Percentiles rank a stretch among this genome's conserved stretches.
Conservation (phyloP, 805 yeast species). For the Yamadazyma kitorensis region DNA sequence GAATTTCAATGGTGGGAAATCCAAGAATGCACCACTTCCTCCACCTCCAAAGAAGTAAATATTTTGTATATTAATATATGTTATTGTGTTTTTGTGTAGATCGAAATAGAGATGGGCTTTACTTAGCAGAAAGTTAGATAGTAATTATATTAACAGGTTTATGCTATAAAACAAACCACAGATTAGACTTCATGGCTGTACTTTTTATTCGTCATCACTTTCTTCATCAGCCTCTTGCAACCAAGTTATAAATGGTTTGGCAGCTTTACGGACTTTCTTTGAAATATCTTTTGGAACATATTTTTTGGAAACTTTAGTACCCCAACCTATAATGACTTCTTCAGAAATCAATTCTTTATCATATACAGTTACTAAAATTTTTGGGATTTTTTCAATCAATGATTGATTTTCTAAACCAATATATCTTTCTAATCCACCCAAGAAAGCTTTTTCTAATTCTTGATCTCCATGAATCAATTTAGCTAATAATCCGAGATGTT, state of each 20-base stretch:
- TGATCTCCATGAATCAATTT: constrained; percentile 63
- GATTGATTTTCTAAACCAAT: constrained; percentile 75
- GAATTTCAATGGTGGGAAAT: constrained; percentile 7
- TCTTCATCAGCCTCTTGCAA: constrained; percentile 90
- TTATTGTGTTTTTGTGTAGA: no score
- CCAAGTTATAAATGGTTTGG: constrained; percentile 95
- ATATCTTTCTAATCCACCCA: constrained; percentile 95
- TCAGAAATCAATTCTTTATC: constrained; percentile 83
- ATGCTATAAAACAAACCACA: not conserved
- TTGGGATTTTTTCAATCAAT: constrained; percentile 71
- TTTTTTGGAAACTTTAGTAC: constrained; percentile 87
- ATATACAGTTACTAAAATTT: constrained; percentile 76
- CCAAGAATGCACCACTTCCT: constrained; percentile 20
- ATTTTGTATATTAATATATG: constrained; percentile 1
- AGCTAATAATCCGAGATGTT: constrained; percentile 78
- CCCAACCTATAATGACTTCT: constrained; percentile 79
- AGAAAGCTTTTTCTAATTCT: constrained; percentile 79
- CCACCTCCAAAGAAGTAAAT: constrained; percentile 4
- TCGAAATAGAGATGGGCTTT: no score
- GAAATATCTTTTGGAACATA: constrained; percentile 89
- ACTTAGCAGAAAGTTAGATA: not conserved
- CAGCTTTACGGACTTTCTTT: constrained; percentile 93
- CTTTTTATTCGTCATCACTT: constrained; percentile 58
- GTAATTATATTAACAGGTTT: not conserved
- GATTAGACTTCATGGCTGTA: not conserved